Conservation (phyloP, 225 moss, liverwort and hornwort species). For the Climacium dendroides region DNA sequence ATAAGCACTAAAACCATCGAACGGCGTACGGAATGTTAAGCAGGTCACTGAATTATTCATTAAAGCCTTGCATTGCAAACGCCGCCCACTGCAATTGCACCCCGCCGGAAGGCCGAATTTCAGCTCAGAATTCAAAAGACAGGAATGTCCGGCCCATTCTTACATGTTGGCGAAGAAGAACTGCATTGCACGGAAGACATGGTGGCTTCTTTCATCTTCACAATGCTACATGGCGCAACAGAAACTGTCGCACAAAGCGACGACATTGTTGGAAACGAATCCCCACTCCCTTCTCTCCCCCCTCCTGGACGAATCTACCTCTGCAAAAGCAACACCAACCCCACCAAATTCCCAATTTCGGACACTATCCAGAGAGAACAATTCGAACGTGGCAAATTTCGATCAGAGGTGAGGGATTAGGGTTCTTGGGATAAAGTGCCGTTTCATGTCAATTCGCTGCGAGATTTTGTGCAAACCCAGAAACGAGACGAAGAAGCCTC, state of each 20-base stretch:
- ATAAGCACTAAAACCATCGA: background rate
- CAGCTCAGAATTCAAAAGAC: background rate
- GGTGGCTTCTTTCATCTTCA: conserved; percentile 7
- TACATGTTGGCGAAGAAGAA: background rate
- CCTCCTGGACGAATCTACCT: background rate
- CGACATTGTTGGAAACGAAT: conserved; percentile 4
- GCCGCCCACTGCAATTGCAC: background rate
- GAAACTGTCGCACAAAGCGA: conserved; percentile 24
- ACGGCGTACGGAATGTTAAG: background rate
- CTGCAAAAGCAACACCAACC: background rate
- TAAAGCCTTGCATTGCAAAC: background rate
- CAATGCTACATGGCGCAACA: conserved; percentile 8
- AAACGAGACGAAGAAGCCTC: background rate
- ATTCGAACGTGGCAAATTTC: background rate
- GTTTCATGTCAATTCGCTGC: background rate
- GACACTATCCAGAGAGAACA: background rate
- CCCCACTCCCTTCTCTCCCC: background rate
- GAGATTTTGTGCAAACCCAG: background rate
- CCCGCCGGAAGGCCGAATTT: background rate
- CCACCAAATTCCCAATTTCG: background rate
- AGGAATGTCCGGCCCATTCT: background rate
- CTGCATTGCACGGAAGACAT: conserved; percentile 5
- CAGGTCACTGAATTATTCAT: background rate
- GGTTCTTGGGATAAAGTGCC: background rate
- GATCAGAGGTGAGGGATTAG: background rate